Base-by-base conservation (phyloP, 2,329 filamentous ascomycete species). In the Phoma sp. region DNA sequence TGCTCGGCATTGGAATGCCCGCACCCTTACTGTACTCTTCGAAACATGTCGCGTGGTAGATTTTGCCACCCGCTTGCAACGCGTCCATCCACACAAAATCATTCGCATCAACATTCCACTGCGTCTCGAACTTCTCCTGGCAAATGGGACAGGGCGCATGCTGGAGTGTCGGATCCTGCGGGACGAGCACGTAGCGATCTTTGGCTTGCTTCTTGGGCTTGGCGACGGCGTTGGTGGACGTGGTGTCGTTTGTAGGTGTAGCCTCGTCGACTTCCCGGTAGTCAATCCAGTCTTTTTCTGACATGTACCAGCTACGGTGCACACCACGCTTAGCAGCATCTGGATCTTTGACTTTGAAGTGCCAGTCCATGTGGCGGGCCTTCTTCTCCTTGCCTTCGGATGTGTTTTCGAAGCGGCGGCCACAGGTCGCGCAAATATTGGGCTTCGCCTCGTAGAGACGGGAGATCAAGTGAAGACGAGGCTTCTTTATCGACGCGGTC, bases 71-170 rank as follows among this genome's bases (percentile, higher is more conserved):
- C 27, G 96, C 85, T 61, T 88, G 84, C 45, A 90, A 82, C 0
- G 94, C 91, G 74, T 99, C 94, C 74, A 92, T 88, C 91, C 95
- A 98, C 36, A 99, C 94, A 84, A 93, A 98, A 70, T 99, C 94
- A 75, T 98, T 92, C 17, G 90, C 90, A 60, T 96, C 92, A 66
- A 96, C 92, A 6, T 94, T 87, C 89, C 92, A 98, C 62, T 90
- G 89, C 62, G 90, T 92, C 77, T 96, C 90, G 67, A 99, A 98
- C 63, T 90, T 89, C 73, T 99, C 95, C 74, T 96, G 93, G 74
- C 95, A 98, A 65, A 99, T 96, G 2, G 92, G 92, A 70, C 95
- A 99, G 1, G 90, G 84, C 15, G 86, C 89, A 70, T 92, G 93
- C 55, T 88, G 85, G 24, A 90, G 82, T 24, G 85, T 83, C 17